These are phyloP conservation scores for Aspergillus persii DNA, from an alignment of 2,329 filamentous ascomycete species.

Conservation along the genomic window DNA sequence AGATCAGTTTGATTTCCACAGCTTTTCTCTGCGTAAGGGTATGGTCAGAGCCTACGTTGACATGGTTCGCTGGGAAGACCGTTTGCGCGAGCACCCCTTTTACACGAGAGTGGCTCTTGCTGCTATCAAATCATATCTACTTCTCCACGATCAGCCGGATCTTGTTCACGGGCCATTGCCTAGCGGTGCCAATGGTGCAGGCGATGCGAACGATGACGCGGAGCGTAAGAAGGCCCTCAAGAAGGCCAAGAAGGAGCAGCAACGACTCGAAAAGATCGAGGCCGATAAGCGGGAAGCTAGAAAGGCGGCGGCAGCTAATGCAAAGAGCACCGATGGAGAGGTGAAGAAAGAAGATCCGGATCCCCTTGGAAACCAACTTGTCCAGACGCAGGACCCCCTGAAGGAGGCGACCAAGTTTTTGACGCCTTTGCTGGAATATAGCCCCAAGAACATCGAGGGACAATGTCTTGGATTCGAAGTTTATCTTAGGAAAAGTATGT, in stretches of 20 bases:
- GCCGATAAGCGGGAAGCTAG: slow-evolving; percentile 83
- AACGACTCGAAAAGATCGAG: slow-evolving; percentile 72
- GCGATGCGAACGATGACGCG: slow-evolving; percentile 52
- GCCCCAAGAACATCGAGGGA: slow-evolving; percentile 73
- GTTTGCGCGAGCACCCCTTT: slow-evolving; percentile 86
- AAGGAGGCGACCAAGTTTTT: slow-evolving; percentile 87
- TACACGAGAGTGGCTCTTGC: slow-evolving; percentile 80
- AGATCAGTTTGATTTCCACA: slow-evolving; percentile 98
- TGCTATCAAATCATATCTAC: slow-evolving; percentile 76
- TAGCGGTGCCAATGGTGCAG: slow-evolving; percentile 46
- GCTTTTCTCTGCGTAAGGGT: slow-evolving; percentile 93
- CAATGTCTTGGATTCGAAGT: slow-evolving; percentile 90
- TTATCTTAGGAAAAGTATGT: slow-evolving; percentile 76
- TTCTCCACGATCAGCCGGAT: slow-evolving; percentile 72
- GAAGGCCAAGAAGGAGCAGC: slow-evolving; percentile 81
- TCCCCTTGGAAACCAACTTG: slow-evolving; percentile 75
- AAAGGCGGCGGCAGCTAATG: slow-evolving; percentile 63
- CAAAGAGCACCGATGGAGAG: slow-evolving; percentile 56
- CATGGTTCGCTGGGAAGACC: slow-evolving; percentile 95
- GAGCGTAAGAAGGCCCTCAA: slow-evolving; percentile 85
- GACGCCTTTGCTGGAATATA: slow-evolving; percentile 75
- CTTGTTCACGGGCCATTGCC: slow-evolving; percentile 59
- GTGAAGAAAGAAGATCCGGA: slow-evolving; percentile 88
- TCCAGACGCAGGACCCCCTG: slow-evolving; percentile 77
- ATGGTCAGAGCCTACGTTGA: slow-evolving; percentile 93